Base-by-base conservation (phyloP, 179 eudicot species). In the Patellifolia procumbens region DNA sequence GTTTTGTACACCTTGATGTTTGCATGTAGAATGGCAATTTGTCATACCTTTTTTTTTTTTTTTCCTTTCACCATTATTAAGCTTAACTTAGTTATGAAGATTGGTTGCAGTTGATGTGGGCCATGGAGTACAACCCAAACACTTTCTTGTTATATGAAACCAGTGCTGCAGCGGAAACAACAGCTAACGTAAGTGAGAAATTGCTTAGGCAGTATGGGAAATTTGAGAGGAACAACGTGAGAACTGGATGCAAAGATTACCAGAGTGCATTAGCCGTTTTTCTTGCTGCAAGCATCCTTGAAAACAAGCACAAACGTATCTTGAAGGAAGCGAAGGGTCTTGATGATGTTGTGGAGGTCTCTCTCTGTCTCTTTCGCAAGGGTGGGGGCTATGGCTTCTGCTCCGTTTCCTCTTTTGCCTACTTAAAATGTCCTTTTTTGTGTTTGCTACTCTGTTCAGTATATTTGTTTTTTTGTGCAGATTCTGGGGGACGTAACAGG, bases 51-150 rank as follows among this genome's bases (percentile, higher is more conserved):
- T n/a, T n/a, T 72, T 55, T 24, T n/a, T 22, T 9, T 13, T n/a
- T 72, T n/a, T 76, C 37, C 65, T 55, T 77, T 70, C 12, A 31
- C 22, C 43, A 13, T n/a, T 28, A 32, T 83, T 62, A 45, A 66
- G 82, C 56, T 75, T 82, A 58, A 56, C 78, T 79, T 72, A 51
- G 71, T 58, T 55, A 61, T 49, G 61, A 55, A 76, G 49, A 45
- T 81, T 77, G 46, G 43, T 85, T 80, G 58, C 82, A 85, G 88
- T 75, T 85, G 77, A 85, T 85, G 88, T 83, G 86, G 84, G 88
- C 86, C 74, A 85, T 85, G 88, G 88, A 85, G 78, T 85, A 80
- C 85, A 85, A 85, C 61, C 88, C 88, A n/a, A 85, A 85, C 79
- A 80, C 78, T 22, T 85, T 83, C 80, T 78, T 79, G 65, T 80